Evolutionary conservation across 2,329 filamentous ascomycete species (phyloP).

Genomic region (Fonsecaea pedrosoi): DNA sequence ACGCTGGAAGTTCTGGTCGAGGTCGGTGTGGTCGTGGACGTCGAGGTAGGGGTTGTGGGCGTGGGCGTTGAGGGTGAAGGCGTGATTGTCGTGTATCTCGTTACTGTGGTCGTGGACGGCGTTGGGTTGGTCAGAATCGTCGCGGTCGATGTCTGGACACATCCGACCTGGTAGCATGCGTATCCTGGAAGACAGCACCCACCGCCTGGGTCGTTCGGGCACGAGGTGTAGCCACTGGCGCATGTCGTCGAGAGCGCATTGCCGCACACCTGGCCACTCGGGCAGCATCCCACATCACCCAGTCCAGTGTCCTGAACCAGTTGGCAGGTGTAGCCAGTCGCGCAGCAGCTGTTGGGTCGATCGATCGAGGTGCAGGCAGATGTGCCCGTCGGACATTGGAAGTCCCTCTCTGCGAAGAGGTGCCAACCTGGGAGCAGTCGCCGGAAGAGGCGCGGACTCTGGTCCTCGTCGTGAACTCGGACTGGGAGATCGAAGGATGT

Average conservation of each 20-base stretch:
- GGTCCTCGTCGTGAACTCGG: constrained; percentile 21
- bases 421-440: constrained; percentile 27
- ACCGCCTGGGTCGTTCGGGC: constrained; percentile 61
- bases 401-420: constrained; percentile 51
- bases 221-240: constrained; percentile 60
- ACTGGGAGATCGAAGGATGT: constrained; percentile 24
- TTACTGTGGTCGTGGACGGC: constrained; percentile 36
- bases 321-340: constrained; percentile 60
- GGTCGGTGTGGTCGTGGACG: constrained; percentile 35
- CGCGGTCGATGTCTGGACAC: constrained; percentile 48
- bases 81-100: constrained; percentile 39
- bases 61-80: constrained; percentile 38
- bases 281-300: constrained; percentile 68
- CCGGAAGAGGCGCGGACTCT: constrained; percentile 15
- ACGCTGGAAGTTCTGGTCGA: constrained; percentile 42
- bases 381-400: constrained; percentile 64
- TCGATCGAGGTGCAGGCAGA: constrained; percentile 61
- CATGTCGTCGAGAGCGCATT: constrained; percentile 58
- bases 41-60: constrained; percentile 42
- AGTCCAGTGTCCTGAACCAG: constrained; percentile 59
- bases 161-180: constrained; percentile 63
- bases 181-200: constrained; percentile 69
- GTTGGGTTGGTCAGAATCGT: constrained; percentile 31
- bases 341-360: constrained; percentile 66
- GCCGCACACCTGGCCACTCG: constrained; percentile 59